Evolutionary conservation across 1,284 basidiomycete species (phyloP).

Genomic region (Irpex rosettiformis): DNA sequence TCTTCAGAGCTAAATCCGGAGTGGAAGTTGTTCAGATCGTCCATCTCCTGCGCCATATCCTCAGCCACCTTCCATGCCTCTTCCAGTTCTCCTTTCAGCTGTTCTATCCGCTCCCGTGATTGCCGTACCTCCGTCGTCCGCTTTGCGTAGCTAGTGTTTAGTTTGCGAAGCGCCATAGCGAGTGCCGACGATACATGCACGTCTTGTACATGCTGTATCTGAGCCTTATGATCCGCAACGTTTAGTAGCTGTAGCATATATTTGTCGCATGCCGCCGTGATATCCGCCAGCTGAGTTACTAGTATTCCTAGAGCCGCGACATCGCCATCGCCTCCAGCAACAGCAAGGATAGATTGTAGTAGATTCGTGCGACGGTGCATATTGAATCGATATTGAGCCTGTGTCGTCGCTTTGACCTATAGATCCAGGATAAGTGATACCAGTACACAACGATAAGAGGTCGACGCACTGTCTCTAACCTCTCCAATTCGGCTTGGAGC

Average conservation of each 20-base stretch:
- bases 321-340: slow-evolving; percentile 26
- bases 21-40: slow-evolving; percentile 41
- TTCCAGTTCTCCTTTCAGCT: slow-evolving; percentile 67
- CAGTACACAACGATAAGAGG: not conserved
- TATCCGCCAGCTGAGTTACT: slow-evolving; percentile 55
- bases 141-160: slow-evolving; percentile 68
- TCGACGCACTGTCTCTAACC: slow-evolving; percentile 46
- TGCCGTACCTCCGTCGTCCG: slow-evolving; percentile 53
- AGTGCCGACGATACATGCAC: slow-evolving; percentile 70
- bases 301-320: slow-evolving; percentile 33
- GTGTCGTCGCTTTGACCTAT: slow-evolving; percentile 36
- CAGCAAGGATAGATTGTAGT: slow-evolving; percentile 51
- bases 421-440: not conserved
- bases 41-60: slow-evolving; percentile 64
- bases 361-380: slow-evolving; percentile 69
- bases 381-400: slow-evolving; percentile 66
- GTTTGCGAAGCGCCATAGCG: slow-evolving; percentile 71
- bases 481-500: slow-evolving; percentile 53
- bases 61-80: slow-evolving; percentile 79
- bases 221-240: slow-evolving; percentile 57
- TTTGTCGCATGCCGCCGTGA: slow-evolving; percentile 55
- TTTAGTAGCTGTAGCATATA: slow-evolving; percentile 53
- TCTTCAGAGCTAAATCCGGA: slow-evolving; percentile 28
- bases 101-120: slow-evolving; percentile 42
- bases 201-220: slow-evolving; percentile 58